Evolutionary conservation across 345 rosid species (phyloP), one percentile per base, ranked within the genome.

Genomic region (Salix koriyanagi): DNA sequence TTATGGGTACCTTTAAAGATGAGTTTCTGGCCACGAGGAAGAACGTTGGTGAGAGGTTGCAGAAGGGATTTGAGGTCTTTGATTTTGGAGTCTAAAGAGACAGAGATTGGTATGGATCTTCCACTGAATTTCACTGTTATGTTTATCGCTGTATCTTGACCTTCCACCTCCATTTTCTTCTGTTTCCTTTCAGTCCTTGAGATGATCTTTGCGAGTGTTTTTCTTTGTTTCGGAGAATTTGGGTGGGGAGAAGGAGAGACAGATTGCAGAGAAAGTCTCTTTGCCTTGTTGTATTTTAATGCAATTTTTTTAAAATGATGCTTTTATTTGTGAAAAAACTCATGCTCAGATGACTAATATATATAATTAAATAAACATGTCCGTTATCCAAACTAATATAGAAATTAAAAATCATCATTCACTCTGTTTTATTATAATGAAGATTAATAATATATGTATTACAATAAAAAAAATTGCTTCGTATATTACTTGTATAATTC

Each of bases 11-110:
- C 98, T 87, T 90, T 92, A 78, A 79, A 91, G 77, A 94, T 94
- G 86, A 94, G 92, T 84, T 90, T 92, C 78, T 92, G 99, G 42
- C 99, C 99, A 18, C 97, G 97, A 52, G 97, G 91, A 78, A 95
- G 97, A 75, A 95, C 97, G 69, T 92, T 83, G 77, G 99, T 95
- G 86, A 90, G 89, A 14, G 97, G 87, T 78, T 90, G 94, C 37
- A 92, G 95, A 76, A 85, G 88, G 50, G 87, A 83, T 80, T 95
- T 95, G 32, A 95, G 83, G 41, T 88, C 88, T 83, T 85, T 84
- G 79, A 88, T 70, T 9, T 89, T 85, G 61, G 86, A 75, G 69
- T 91, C 91, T 30, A 71, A 58, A 8, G 93, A 82, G n/a, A 87
- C 56, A 7, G 90, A 78, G 16, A 90, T 58, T 1, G 94, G 90